phyloP scores from a whole-genome alignment of 148 eudicot species.

The Polygonum aviculare region DNA sequence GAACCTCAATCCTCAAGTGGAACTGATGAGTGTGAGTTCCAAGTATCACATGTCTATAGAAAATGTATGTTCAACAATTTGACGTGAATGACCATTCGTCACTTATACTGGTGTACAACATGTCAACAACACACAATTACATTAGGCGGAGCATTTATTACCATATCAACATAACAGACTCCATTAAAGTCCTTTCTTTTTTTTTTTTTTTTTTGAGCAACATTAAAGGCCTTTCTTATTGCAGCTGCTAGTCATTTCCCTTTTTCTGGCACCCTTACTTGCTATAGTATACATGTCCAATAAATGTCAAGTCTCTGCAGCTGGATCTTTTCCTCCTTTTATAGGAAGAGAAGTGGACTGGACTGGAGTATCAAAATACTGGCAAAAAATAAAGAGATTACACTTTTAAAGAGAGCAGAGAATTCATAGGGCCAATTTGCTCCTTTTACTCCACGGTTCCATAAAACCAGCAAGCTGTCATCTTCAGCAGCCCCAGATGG shows the following conservation, averaged over 20 bases:
- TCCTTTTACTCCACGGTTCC: background rate
- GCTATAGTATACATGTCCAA: background rate
- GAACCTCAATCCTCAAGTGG: too few species aligned
- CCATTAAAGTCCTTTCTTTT: background rate
- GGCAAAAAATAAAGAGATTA: background rate
- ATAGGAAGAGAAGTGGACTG: constrained; percentile 2
- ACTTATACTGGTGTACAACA: too few species aligned
- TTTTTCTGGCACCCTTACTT: background rate
- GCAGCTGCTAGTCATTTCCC: background rate
- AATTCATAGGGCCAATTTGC: background rate
- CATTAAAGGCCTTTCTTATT: background rate
- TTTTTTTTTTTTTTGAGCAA: too few species aligned
- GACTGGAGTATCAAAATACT: background rate
- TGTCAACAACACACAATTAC: background rate
- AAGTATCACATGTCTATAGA: too few species aligned
- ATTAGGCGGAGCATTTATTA: background rate
- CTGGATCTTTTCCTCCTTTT: constrained; percentile 10
- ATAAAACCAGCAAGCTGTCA: constrained; percentile 10
- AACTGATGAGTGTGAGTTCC: too few species aligned
- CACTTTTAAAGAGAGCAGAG: background rate
- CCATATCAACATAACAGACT: background rate
- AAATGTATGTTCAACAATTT: too few species aligned
- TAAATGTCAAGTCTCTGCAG: constrained; percentile 5
- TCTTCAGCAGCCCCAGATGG: background rate
- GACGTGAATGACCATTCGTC: too few species aligned